Conservation (phyloP, 2,329 filamentous ascomycete species). For the Nigrospora sphaerica region DNA sequence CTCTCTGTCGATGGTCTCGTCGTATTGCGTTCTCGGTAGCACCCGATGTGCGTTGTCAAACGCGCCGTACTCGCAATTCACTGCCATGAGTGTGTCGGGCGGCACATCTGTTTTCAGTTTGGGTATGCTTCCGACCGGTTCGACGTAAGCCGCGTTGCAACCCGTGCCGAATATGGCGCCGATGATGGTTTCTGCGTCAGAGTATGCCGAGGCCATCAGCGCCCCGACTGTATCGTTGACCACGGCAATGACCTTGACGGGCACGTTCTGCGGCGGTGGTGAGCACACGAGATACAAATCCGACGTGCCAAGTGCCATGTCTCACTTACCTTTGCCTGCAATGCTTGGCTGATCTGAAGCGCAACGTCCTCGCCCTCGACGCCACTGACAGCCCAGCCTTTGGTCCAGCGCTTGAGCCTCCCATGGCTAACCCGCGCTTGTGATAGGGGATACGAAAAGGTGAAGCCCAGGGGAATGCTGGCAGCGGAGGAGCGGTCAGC, state of each 20-base stretch:
- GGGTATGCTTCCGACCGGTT: constrained; percentile 60
- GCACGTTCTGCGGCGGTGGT: constrained; percentile 41
- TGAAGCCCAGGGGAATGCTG: constrained; percentile 58
- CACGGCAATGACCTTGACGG: constrained; percentile 65
- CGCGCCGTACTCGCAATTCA: constrained; percentile 69
- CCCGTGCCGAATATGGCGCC: constrained; percentile 74
- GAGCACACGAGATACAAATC: background rate
- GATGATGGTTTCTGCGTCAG: constrained; percentile 62
- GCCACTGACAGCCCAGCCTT: constrained; percentile 66
- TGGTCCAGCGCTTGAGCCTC: constrained; percentile 65
- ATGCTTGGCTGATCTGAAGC: constrained; percentile 53
- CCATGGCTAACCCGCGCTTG: constrained; percentile 67
- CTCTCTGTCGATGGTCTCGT: constrained; percentile 61
- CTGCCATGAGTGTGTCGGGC: constrained; percentile 58
- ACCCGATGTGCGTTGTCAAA: constrained; percentile 65
- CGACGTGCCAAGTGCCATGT: too few relatives aligned
- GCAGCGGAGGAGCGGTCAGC: background rate
- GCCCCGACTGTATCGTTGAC: constrained; percentile 75
- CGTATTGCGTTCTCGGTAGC: constrained; percentile 59
- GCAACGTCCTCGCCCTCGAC: constrained; percentile 66
- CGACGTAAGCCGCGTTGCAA: constrained; percentile 74
- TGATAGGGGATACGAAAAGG: constrained; percentile 65
- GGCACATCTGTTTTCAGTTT: constrained; percentile 68
- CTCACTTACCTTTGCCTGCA: constrained; percentile 23
- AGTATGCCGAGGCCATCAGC: constrained; percentile 67